Conservation (phyloP, 306 rosid genomes). For the Castanospermum australe region DNA sequence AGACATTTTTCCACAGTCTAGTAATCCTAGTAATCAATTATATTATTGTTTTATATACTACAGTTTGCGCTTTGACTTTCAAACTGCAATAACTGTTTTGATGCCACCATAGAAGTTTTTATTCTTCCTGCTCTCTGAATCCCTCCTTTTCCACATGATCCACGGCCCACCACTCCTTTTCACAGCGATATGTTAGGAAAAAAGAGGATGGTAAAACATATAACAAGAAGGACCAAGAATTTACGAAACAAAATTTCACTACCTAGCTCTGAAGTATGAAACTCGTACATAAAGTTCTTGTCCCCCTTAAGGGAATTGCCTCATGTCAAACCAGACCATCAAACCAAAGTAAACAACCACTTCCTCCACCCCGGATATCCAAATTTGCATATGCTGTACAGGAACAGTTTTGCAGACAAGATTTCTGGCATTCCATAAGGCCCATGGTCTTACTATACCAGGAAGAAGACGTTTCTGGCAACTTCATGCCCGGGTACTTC, state of each 20-base stretch:
- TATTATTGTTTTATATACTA: too few relatives aligned
- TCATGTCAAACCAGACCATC: background rate
- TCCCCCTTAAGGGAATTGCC: background rate
- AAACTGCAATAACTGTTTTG: too few relatives aligned
- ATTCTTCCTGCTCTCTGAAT: too few relatives aligned
- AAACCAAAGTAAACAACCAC: constrained; percentile 27
- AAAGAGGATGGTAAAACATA: too few relatives aligned
- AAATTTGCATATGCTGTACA: constrained; percentile 11
- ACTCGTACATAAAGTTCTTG: constrained; percentile 14
- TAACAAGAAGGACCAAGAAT: background rate
- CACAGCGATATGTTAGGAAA: too few relatives aligned
- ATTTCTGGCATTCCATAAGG: background rate
- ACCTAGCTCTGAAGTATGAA: background rate
- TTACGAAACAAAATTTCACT: background rate
- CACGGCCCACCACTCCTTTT: too few relatives aligned
- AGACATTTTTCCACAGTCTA: too few relatives aligned
- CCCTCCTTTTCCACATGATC: too few relatives aligned
- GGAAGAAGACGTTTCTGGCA: constrained; percentile 24
- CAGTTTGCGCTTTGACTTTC: too few relatives aligned
- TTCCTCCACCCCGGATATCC: background rate
- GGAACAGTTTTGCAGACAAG: constrained; percentile 20
- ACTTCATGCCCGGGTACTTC: background rate
- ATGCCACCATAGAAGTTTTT: too few relatives aligned
- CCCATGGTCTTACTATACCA: background rate
- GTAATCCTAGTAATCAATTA: too few relatives aligned